These are phyloP conservation scores for Fusarium equiseti DNA, from an alignment of 2,329 filamentous ascomycete genomes.

Conservation along the genomic window DNA sequence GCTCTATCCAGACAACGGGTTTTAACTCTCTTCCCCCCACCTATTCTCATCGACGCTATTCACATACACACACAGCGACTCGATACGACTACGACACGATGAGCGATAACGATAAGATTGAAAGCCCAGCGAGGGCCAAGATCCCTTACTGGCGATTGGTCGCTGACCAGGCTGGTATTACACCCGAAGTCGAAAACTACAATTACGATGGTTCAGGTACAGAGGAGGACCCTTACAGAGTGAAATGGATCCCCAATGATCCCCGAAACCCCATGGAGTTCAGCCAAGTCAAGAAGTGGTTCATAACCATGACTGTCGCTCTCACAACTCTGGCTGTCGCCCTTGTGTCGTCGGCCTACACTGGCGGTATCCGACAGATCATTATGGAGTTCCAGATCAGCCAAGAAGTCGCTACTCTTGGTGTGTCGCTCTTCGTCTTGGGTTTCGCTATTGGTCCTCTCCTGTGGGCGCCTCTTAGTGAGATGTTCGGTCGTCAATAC, in stretches of 20 bases:
- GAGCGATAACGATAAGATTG: constrained; percentile 33
- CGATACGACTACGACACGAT: constrained; percentile 15
- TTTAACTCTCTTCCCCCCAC: background rate
- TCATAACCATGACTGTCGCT: constrained; percentile 39
- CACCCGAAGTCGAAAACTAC: constrained; percentile 35
- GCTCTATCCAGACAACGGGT: constrained; percentile 2
- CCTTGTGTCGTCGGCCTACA: constrained; percentile 37
- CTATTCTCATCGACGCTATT: constrained; percentile 7
- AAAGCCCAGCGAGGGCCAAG: constrained; percentile 29
- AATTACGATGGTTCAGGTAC: constrained; percentile 39
- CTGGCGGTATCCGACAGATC: constrained; percentile 33
- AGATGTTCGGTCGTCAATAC: constrained; percentile 75
- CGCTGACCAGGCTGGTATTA: constrained; percentile 34
- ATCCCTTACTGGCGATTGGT: constrained; percentile 40
- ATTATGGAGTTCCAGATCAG: constrained; percentile 35
- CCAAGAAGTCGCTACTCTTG: constrained; percentile 38
- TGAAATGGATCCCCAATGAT: constrained; percentile 41
- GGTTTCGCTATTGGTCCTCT: constrained; percentile 74
- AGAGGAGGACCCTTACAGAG: constrained; percentile 34
- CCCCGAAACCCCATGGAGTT: constrained; percentile 38
- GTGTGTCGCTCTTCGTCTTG: constrained; percentile 38
- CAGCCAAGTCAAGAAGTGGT: constrained; percentile 34
- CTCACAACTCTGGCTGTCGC: constrained; percentile 34
- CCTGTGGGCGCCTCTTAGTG: constrained; percentile 79
- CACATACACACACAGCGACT: constrained; percentile 1